Percentiles rank a stretch among this genome's conserved stretches.
phyloP scores from a whole-genome alignment of 176 grass and related monocot genomes.

The Tillandsia leiboldiana region DNA sequence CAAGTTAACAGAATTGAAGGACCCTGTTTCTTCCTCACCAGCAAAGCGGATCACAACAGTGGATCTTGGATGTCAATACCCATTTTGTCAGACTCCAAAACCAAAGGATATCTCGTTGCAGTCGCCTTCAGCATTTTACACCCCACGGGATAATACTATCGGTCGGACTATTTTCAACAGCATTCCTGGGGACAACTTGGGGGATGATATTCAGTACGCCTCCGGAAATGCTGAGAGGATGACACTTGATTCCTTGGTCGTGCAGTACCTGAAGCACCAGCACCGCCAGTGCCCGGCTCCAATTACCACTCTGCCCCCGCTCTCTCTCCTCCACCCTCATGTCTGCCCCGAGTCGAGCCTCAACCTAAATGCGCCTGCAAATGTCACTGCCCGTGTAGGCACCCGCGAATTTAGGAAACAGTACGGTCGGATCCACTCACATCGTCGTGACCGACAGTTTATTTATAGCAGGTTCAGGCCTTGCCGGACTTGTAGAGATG shows the following conservation, averaged over 20 bases:
- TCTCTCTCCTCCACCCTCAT: constrained; percentile 82
- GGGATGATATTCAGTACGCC: constrained; percentile 52
- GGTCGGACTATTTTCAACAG: constrained; percentile 50
- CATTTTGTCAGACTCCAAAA: constrained; percentile 65
- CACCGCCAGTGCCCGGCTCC: constrained; percentile 88
- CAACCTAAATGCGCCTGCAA: constrained; percentile 67
- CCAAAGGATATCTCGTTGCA: constrained; percentile 27
- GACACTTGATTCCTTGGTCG: constrained; percentile 88
- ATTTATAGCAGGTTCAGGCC: constrained; percentile 94
- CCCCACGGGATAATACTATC: background rate
- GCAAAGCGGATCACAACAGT: constrained; percentile 39
- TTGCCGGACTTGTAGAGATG: constrained; percentile 79
- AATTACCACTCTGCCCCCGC: constrained; percentile 93
- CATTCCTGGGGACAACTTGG: constrained; percentile 40
- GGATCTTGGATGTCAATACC: constrained; percentile 49
- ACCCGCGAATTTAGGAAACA: constrained; percentile 68
- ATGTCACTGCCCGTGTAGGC: constrained; percentile 63
- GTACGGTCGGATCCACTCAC: constrained; percentile 62
- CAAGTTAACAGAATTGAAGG: constrained; percentile 54
- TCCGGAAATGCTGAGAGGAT: constrained; percentile 66
- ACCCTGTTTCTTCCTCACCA: constrained; percentile 33
- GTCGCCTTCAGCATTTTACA: constrained; percentile 43
- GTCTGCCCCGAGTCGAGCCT: constrained; percentile 86
- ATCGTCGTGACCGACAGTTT: constrained; percentile 85
- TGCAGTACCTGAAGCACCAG: constrained; percentile 96